phyloP scores from a whole-genome alignment of 2,329 filamentous ascomycete species.

The Amesomyces nigricolor region DNA sequence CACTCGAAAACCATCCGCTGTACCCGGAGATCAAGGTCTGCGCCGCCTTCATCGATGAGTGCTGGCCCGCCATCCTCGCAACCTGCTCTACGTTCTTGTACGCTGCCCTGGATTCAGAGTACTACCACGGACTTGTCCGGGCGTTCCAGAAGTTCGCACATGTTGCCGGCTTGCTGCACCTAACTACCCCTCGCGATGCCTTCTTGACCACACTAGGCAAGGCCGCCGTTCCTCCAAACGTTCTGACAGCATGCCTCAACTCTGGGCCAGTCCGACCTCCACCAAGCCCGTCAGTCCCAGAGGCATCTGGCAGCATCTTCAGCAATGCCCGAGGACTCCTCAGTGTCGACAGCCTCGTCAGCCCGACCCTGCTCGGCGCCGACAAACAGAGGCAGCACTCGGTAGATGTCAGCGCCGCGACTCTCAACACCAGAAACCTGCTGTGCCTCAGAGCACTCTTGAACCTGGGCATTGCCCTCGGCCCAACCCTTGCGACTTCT shows the following conservation, averaged over 20 bases:
- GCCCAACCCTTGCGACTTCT: conserved; percentile 74
- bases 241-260: conserved; percentile 56
- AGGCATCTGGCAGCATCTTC: conserved; percentile 55
- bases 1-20: conserved; percentile 65
- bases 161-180: conserved; percentile 79
- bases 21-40: conserved; percentile 67
- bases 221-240: conserved; percentile 80
- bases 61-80: conserved; percentile 92
- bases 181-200: conserved; percentile 83
- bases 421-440: conserved; percentile 81
- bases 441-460: conserved; percentile 83
- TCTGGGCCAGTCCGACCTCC: conserved; percentile 40
- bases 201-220: conserved; percentile 93
- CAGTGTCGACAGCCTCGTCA: conserved; percentile 66
- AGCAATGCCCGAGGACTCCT: conserved; percentile 66
- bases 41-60: conserved; percentile 78
- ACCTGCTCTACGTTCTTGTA: conserved; percentile 95
- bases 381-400: conserved; percentile 58
- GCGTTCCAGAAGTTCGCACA: conserved; percentile 95
- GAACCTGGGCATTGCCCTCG: conserved; percentile 92
- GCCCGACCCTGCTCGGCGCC: conserved; percentile 47
- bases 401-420: conserved; percentile 47
- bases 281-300: conserved; percentile 39
- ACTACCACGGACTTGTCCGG: conserved; percentile 85
- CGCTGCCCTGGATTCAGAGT: conserved; percentile 84